Base-by-base conservation (phyloP, 345 rosid species). In the Aurinia saxatilis region DNA sequence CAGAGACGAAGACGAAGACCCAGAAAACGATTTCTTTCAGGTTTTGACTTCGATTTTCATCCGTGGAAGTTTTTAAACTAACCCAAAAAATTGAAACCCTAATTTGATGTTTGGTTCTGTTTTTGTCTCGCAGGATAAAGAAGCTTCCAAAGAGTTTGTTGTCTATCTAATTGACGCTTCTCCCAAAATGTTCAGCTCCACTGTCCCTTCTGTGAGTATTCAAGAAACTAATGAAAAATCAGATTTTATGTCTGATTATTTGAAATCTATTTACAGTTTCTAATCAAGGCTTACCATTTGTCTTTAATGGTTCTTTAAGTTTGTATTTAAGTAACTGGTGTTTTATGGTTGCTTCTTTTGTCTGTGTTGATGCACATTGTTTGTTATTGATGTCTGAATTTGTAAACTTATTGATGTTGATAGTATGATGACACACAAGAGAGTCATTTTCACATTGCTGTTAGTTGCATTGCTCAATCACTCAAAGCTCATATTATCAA, bases 121-220 rank as follows among this genome's bases (percentile, higher is more conserved):
- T 49, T n/a, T 52, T n/a, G 7, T 59, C 4, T 60, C 9, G 41
- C 84, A 84, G 92, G 84, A 71, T 55, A 80, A 74, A 50, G 87
- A 77, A 21, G 64, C 88, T 23, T 81, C 85, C 23, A 90, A 93
- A 61, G 96, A 90, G 36, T 79, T 84, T 45, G 77, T 73, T 30
- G 96, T 90, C 45, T 84, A 82, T 68, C 78, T 90, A 60, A 82
- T 93, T 21, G 96, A 90, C 50, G 96, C 95, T 75, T 87, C 97
- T 54, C 95, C 95, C 51, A 87, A 85, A 75, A 90, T 93, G 97
- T 81, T 85, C 66, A 59, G 18, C 51, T 45, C 87, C 16, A 78
- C 78, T 48, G 80, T 67, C 56, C 68, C 80, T 6, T 72, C 80
- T 7, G 96, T 89, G 51, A 77, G 88, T 78, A 31, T 14, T 33